Conservation (phyloP, 257 asterid species). For the Ehretia macrophylla region DNA sequence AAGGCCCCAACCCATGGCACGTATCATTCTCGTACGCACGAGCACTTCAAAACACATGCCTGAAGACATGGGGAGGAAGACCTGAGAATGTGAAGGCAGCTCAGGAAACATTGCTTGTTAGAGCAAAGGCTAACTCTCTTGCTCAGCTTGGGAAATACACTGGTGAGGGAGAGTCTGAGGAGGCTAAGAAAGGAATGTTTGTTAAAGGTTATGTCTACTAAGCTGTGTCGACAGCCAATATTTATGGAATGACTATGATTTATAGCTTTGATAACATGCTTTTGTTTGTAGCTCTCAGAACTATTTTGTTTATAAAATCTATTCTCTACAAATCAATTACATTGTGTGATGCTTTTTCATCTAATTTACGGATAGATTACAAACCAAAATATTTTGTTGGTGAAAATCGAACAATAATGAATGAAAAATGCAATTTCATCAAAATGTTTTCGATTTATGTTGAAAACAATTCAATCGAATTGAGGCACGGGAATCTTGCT, state of each 20-base stretch:
- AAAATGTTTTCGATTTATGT: no score
- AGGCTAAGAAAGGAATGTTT: conserved; percentile 66
- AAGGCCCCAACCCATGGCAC: conserved; percentile 70
- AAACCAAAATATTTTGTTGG: no score
- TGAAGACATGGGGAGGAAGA: conserved; percentile 68
- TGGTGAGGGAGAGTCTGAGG: conserved; percentile 67
- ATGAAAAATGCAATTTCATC: no score
- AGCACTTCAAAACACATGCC: conserved; percentile 78
- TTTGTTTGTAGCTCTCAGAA: no score
- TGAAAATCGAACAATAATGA: no score
- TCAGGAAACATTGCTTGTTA: conserved; percentile 49
- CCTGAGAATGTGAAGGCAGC: conserved; percentile 68
- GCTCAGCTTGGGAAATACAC: conserved; percentile 84
- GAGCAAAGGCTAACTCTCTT: conserved; percentile 66
- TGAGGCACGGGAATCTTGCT: no score
- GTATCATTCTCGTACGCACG: conserved; percentile 69
- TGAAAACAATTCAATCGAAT: no score
- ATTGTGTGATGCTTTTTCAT: no score
- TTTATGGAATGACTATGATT: conserved; percentile 26
- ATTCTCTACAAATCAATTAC: no score
- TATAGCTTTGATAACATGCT: no score
- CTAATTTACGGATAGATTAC: no score
- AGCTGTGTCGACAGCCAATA: conserved; percentile 12
- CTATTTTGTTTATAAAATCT: no score
- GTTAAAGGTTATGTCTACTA: conserved; percentile 58